Evolutionary conservation across 306 rosid genomes (phyloP), one percentile per base, ranked within the genome.

Genomic region (Corylus heterophylla): DNA sequence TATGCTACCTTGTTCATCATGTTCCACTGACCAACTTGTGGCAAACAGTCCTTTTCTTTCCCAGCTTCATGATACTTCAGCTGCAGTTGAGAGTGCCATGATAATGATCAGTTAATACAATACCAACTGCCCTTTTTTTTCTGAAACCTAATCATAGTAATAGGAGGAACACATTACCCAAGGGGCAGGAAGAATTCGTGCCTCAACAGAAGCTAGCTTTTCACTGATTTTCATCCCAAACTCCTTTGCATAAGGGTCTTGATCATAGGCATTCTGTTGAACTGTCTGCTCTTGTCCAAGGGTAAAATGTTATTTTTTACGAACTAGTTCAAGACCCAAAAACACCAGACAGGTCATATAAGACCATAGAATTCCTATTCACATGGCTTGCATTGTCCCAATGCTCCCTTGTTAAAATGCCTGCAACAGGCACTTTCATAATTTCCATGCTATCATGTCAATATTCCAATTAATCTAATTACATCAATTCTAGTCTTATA

Each of bases 21-120:
- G 82, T 94, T 94, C 98, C 98, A 94, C 85, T 94, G 98, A 78
- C 98, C 98, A 80, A 94, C 97, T 86, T 94, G 98, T 50, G 98
- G 98, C 79, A 94, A 87, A 81, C 98, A 94, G 83, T 92, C 90
- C 88, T 94, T 94, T 80, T 92, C 98, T 85, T 92, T 94, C 17
- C 98, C 98, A 68, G 91, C 90, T 47, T 94, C 98, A 58, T 94
- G 97, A 85, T 94, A 94, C 77, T 94, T 94, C 74, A 94, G 89
- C 98, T 94, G 97, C 87, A 48, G 44, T 42, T 67, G 61, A 74
- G 80, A 58, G 59, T 39, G 13, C 50, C 49, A 54, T 66, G 61
- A 78, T 62, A 69, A 70, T 84, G 27, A 73, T 50, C 29, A 49
- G 45, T 10, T 29, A 9, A 17, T 78, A 67, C 37, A 80, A 68